A percentile compares a stretch with the other conserved stretches of the same genome.
phyloP scores from a whole-genome alignment of 1,139 yeast genomes.

The Scheffersomyces illinoinensis region DNA sequence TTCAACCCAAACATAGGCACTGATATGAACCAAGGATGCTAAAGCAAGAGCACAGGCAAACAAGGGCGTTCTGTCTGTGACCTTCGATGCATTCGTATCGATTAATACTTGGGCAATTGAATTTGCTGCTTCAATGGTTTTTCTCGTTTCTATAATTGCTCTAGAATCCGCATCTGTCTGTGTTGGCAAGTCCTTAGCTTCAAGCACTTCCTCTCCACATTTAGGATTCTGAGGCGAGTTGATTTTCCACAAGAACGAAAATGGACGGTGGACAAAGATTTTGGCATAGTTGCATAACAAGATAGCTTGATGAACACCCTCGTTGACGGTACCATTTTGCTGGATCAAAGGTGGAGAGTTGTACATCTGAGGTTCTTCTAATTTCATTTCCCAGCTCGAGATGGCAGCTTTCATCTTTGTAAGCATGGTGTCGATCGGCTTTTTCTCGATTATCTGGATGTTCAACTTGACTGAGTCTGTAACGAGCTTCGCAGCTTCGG shows the following conservation, averaged over 20 bases:
- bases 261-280: slow-evolving; percentile 52
- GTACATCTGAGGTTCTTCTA: slow-evolving; percentile 43
- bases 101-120: slow-evolving; percentile 44
- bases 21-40: slow-evolving; percentile 48
- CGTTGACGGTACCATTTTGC: slow-evolving; percentile 43
- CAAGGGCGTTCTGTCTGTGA: slow-evolving; percentile 46
- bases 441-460: slow-evolving; percentile 38
- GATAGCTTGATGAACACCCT: slow-evolving; percentile 51
- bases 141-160: slow-evolving; percentile 49
- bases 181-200: slow-evolving; percentile 7
- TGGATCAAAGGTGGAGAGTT: slow-evolving; percentile 42
- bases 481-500: slow-evolving; percentile 47
- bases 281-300: slow-evolving; percentile 48
- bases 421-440: slow-evolving; percentile 34
- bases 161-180: slow-evolving; percentile 27
- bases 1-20: slow-evolving; percentile 52
- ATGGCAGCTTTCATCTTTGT: slow-evolving; percentile 40
- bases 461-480: slow-evolving; percentile 49
- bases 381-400: slow-evolving; percentile 49
- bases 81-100: slow-evolving; percentile 44
- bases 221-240: slow-evolving; percentile 43
- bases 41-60: slow-evolving; percentile 54
- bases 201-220: slow-evolving; percentile 23
- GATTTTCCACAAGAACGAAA: slow-evolving; percentile 51
- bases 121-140: slow-evolving; percentile 53